Percentiles rank a stretch among this genome's conserved stretches.
phyloP scores from a whole-genome alignment of 306 rosid species.

The Phaseolus lunatus region DNA sequence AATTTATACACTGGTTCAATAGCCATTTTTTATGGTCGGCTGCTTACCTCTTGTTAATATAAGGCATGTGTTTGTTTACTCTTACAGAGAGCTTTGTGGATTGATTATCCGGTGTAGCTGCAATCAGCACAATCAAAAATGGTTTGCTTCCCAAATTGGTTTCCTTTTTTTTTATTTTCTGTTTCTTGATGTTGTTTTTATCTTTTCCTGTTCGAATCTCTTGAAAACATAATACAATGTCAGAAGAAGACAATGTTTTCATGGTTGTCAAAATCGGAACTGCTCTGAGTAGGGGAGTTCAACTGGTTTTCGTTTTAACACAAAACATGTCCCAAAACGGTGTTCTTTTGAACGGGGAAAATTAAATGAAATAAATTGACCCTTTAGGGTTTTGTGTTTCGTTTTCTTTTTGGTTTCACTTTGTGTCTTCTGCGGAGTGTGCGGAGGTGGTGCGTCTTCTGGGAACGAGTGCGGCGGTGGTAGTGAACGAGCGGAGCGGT shows the following conservation, averaged over 20 bases:
- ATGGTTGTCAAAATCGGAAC: too few species aligned
- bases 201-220: not conserved
- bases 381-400: too few species aligned
- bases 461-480: too few species aligned
- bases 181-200: not conserved
- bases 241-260: not conserved
- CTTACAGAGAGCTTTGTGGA: slow-evolving; percentile 46
- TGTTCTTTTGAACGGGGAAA: too few species aligned
- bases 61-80: slow-evolving; percentile 28
- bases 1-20: not conserved
- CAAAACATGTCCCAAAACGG: too few species aligned
- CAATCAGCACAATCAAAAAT: slow-evolving; percentile 43
- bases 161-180: not conserved
- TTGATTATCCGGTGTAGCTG: slow-evolving; percentile 35
- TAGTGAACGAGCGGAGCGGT: too few species aligned
- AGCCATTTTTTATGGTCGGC: not conserved
- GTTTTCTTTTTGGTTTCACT: too few species aligned
- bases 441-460: too few species aligned
- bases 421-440: too few species aligned
- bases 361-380: too few species aligned
- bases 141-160: slow-evolving; percentile 43
- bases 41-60: not conserved
- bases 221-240: not conserved
- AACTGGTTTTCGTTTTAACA: too few species aligned
- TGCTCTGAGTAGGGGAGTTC: too few species aligned